phyloP scores from a whole-genome alignment of 768 basidiomycete genomes.

The Hirschioporus abietinus region DNA sequence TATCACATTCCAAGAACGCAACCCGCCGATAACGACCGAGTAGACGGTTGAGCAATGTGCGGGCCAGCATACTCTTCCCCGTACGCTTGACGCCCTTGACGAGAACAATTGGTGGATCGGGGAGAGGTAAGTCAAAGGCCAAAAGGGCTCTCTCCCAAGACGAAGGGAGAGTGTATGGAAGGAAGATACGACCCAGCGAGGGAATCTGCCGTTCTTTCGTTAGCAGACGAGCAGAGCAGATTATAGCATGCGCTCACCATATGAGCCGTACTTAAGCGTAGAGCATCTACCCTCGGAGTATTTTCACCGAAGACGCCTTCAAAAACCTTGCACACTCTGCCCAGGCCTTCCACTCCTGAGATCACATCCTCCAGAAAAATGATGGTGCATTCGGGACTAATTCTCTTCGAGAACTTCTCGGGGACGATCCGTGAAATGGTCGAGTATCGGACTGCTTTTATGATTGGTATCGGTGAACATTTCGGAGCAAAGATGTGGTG shows the following conservation, averaged over 20 bases:
- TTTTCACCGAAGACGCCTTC: conserved; percentile 53
- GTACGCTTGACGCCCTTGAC: conserved; percentile 83
- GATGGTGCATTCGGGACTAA: conserved; percentile 28
- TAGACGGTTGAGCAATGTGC: conserved; percentile 67
- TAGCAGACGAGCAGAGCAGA: background rate
- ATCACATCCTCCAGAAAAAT: conserved; percentile 52
- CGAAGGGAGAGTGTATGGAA: conserved; percentile 29
- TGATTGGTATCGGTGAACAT: conserved; percentile 68
- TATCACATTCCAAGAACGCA: conserved; percentile 88
- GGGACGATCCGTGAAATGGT: conserved; percentile 15
- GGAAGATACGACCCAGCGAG: conserved; percentile 8
- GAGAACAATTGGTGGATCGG: conserved; percentile 39
- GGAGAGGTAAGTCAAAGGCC: conserved; percentile 2
- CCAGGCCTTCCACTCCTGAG: conserved; percentile 64
- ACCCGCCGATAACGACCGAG: conserved; percentile 63
- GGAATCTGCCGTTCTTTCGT: background rate
- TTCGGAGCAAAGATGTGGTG: conserved; percentile 71
- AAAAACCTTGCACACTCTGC: conserved; percentile 55
- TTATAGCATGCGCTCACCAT: conserved; percentile 33
- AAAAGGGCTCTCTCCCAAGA: conserved; percentile 31
- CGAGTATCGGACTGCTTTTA: conserved; percentile 24
- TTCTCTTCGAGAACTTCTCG: conserved; percentile 9
- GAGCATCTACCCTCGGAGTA: conserved; percentile 26
- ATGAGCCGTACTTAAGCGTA: conserved; percentile 45
- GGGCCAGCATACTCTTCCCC: conserved; percentile 88